A percentile compares a stretch with the other conserved stretches of the same genome.
Conservation (phyloP, 2,329 filamentous ascomycete species). For the Aspergillus proliferans region DNA sequence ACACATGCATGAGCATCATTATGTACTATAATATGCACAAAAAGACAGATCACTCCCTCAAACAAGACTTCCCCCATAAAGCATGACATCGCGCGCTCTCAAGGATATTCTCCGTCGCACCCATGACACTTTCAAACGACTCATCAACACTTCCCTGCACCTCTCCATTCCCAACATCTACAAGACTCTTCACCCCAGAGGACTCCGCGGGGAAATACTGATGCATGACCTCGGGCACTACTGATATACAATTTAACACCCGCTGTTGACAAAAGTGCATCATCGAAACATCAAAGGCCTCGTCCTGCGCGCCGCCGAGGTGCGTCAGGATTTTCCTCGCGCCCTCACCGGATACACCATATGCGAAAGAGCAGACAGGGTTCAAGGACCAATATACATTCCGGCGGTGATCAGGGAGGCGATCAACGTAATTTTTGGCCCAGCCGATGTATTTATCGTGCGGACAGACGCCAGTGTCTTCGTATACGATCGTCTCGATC, state of each 20-base stretch:
- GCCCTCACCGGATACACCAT: conserved; percentile 36
- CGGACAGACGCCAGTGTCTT: conserved; percentile 20
- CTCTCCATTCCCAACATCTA: conserved; percentile 18
- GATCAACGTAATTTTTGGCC: conserved; percentile 7
- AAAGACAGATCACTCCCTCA: conserved; percentile 7
- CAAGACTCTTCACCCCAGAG: conserved; percentile 17
- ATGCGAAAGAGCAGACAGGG: conserved; percentile 31
- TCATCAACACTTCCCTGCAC: conserved; percentile 12
- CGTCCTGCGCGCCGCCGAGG: conserved; percentile 20
- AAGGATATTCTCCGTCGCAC: conserved; percentile 29
- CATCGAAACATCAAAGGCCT: conserved; percentile 33
- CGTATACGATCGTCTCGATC: conserved; percentile 14
- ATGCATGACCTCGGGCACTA: conserved; percentile 33
- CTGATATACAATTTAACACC: conserved; percentile 27
- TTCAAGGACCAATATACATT: conserved; percentile 20
- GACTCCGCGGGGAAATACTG: conserved; percentile 26
- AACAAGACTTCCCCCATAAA: conserved; percentile 23
- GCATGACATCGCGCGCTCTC: conserved; percentile 32
- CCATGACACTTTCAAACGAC: conserved; percentile 23
- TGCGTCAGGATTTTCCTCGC: conserved; percentile 28
- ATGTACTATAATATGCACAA: conserved; percentile 1
- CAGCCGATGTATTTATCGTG: conserved; percentile 11
- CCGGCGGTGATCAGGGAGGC: conserved; percentile 12
- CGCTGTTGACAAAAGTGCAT: conserved; percentile 24
- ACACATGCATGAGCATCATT: not conserved